Base-by-base conservation (phyloP, 2,329 filamentous ascomycete genomes). In the Fusarium robinianum region DNA sequence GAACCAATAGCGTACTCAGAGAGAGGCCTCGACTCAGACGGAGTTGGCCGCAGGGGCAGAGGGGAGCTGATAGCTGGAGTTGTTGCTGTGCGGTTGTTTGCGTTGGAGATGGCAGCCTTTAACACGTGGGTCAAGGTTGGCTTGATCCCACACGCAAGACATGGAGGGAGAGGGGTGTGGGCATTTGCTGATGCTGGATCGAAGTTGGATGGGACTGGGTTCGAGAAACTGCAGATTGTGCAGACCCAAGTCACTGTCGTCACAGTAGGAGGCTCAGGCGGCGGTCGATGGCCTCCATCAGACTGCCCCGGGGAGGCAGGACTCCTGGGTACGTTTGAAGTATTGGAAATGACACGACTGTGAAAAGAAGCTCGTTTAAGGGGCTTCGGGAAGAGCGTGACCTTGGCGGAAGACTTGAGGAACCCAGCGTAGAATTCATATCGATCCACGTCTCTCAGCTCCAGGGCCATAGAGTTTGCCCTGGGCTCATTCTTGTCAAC, bases 381-480 rank as follows among this genome's bases (percentile, higher is more conserved):
- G 1, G 87, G 81, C 62, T 96, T 97, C 0, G 91, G 88, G 53
- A 90, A 81, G 40, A 99, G 72, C 2, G 89, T 96, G 53, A 99
- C 83, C 71, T 99, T 99, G 6, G 94, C 75, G 2, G 94, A 97
- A 1, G 94, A 97, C 65, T 95, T 96, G 29, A 97, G 73, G 59
- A 99, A 97, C 19, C 94, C 88, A 26, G 89, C 89, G 70, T 95
- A 95, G 71, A 90, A 91, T 57, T 99, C 94, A 62, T 85, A 86
- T 56, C 87, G 83, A 60, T 99, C 94, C 30, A 99, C 83, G 65
- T 96, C 88, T 65, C 91, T 95, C 41, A 99, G 73, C 56, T 96
- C 88, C 40, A 99, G 77, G 11, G 88, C 87, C 21, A 91, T 80
- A 0, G 91, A 96, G 67, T 88, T 83, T 64, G 87, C 87, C 52